Conservation (phyloP, 140 eudicot species). For the Flaveria floridana region DNA sequence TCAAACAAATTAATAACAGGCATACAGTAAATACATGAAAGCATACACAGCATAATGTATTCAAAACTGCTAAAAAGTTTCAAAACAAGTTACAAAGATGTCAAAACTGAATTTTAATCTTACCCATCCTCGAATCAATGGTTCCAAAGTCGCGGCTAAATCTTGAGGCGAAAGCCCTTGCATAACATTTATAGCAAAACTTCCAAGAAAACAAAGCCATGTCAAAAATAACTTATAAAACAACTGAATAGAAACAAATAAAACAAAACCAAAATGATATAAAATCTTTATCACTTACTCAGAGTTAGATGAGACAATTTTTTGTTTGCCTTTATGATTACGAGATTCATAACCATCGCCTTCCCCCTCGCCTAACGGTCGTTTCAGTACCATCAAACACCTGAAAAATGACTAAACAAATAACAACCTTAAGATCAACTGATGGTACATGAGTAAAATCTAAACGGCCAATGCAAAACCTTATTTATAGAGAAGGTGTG, state of each 20-base stretch:
- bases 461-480: conserved; percentile 21
- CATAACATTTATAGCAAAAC: conserved; percentile 33
- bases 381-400: conserved; percentile 58
- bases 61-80: background rate
- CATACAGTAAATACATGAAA: background rate
- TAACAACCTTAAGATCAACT: conserved; percentile 12
- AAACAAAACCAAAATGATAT: background rate
- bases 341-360: conserved; percentile 45
- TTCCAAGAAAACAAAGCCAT: conserved; percentile 18
- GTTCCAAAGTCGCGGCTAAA: conserved; percentile 44
- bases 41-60: conserved; percentile 1
- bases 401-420: conserved; percentile 12
- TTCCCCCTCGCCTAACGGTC: conserved; percentile 41
- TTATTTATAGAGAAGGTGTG: conserved; percentile 29
- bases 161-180: conserved; percentile 39
- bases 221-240: background rate
- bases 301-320: conserved; percentile 21
- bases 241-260: background rate
- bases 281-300: conserved; percentile 35
- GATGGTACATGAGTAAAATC: conserved; percentile 12
- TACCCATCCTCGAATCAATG: conserved; percentile 53
- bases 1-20: conserved; percentile 20
- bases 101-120: background rate
- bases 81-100: background rate
- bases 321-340: conserved; percentile 38